A percentile compares a stretch with the other conserved stretches of the same genome.
These are phyloP conservation scores for Ilyonectria mors-panacis DNA, from an alignment of 2,329 filamentous ascomycete genomes.

Conservation along the genomic window DNA sequence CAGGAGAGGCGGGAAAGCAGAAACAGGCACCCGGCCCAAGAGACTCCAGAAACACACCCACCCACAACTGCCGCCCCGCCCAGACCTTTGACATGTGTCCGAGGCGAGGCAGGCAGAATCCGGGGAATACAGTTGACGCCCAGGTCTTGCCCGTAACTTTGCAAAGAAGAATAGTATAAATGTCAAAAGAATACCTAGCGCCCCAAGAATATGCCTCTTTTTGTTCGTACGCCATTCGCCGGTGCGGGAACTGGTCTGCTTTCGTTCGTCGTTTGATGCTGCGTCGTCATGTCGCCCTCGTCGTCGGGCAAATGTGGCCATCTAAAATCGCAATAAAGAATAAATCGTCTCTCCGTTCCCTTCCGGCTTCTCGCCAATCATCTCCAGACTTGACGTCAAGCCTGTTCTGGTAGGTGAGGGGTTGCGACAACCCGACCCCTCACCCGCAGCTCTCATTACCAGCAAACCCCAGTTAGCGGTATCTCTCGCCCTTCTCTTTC, in stretches of 20 bases:
- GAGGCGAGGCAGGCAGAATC: conserved; percentile 14
- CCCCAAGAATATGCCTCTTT: conserved; percentile 56
- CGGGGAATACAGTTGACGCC: conserved; percentile 24
- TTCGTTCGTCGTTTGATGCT: conserved; percentile 53
- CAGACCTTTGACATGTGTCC: conserved; percentile 10
- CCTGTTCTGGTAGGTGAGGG: conserved; percentile 42
- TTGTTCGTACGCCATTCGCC: conserved; percentile 59
- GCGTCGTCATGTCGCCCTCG: conserved; percentile 50
- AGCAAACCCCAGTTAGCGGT: conserved; percentile 34
- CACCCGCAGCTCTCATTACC: conserved; percentile 38
- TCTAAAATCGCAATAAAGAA: conserved; percentile 47
- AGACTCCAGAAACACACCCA: conserved; percentile 39
- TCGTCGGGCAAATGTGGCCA: conserved; percentile 44
- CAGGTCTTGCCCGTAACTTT: conserved; percentile 39
- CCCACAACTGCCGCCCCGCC: conserved; percentile 33
- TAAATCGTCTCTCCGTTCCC: conserved; percentile 44
- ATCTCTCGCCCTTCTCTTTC: conserved; percentile 29
- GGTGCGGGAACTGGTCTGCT: conserved; percentile 52
- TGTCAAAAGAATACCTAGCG: conserved; percentile 55
- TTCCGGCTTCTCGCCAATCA: conserved; percentile 44
- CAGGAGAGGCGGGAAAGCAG: conserved; percentile 18
- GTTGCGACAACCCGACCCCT: conserved; percentile 36
- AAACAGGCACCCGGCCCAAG: conserved; percentile 23
- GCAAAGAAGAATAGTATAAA: conserved; percentile 51
- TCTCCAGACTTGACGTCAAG: conserved; percentile 40